Evolutionary conservation across 2,329 filamentous ascomycete genomes (phyloP).

Genomic region (Chaetomiaceae sp.): DNA sequence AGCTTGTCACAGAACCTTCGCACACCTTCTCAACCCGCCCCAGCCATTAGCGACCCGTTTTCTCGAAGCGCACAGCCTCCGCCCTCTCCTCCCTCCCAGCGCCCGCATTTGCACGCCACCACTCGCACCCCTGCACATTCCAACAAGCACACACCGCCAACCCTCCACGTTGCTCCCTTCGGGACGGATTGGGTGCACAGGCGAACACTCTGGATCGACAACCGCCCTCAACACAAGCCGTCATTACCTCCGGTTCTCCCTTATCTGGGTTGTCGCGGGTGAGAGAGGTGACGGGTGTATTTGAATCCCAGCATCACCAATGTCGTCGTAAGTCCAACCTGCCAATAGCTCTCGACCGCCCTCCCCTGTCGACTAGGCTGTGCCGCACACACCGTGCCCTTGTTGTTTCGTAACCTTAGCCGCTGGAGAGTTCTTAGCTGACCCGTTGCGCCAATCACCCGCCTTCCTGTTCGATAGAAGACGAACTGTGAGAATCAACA

Average conservation of each 20-base stretch:
- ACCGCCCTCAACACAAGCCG: conserved; percentile 16
- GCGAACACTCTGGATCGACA: not conserved
- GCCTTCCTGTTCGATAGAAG: conserved; percentile 10
- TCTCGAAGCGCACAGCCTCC: conserved; percentile 6
- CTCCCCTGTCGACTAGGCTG: conserved; percentile 13
- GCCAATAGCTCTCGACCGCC: conserved; percentile 2
- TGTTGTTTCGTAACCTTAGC: too few species aligned
- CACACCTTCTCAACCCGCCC: not conserved
- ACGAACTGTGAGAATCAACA: conserved; percentile 23
- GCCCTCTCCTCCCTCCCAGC: not conserved
- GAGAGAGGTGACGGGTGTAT: conserved; percentile 35
- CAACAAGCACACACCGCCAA: conserved; percentile 9
- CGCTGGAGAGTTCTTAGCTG: conserved; percentile 1
- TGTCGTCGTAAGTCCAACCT: conserved; percentile 32
- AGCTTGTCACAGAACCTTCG: not conserved
- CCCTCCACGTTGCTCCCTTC: not conserved
- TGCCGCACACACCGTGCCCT: conserved; percentile 15
- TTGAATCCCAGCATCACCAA: conserved; percentile 27
- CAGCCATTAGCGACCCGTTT: not conserved
- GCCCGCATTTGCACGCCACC: conserved; percentile 7
- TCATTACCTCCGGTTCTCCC: conserved; percentile 43
- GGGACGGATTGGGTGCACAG: not conserved
- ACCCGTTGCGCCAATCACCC: conserved; percentile 8
- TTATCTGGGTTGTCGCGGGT: conserved; percentile 40
- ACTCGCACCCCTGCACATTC: conserved; percentile 2